Conservation (phyloP, 1,284 basidiomycete species). For the Phellinidium pouzarii region DNA sequence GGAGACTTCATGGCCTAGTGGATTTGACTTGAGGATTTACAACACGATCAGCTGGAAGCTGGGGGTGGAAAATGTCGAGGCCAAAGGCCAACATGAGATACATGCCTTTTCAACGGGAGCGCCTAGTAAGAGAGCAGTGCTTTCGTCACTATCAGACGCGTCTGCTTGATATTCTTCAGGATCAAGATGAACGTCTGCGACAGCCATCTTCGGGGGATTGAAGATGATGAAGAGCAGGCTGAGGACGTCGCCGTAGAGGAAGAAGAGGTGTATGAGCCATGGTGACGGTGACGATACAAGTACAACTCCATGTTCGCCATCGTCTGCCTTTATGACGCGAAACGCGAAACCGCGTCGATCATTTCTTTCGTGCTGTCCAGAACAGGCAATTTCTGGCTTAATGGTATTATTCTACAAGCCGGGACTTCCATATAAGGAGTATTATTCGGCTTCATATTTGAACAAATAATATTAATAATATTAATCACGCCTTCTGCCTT, state of each 20-base stretch:
- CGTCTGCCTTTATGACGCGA: neutral
- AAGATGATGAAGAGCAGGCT: too few relatives aligned
- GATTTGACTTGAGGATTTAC: conserved; percentile 27
- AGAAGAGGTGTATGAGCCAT: neutral
- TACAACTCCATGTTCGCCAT: conserved; percentile 7
- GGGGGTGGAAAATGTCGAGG: too few relatives aligned
- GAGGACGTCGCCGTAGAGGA: neutral
- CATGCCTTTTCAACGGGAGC: conserved; percentile 13
- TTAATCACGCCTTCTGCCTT: too few relatives aligned
- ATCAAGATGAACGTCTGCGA: neutral
- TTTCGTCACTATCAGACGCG: neutral
- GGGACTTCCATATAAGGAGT: too few relatives aligned
- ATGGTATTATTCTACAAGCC: too few relatives aligned
- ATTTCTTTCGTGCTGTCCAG: neutral
- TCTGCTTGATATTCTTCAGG: neutral
- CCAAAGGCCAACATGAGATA: neutral
- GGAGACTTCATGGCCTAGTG: conserved; percentile 37
- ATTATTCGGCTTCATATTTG: too few relatives aligned
- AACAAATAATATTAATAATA: too few relatives aligned
- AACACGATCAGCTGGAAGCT: neutral
- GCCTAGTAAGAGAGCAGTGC: neutral
- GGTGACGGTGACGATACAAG: neutral
- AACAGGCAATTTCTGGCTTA: too few relatives aligned
- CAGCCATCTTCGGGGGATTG: neutral
- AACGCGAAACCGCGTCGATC: neutral